phyloP scores from a whole-genome alignment of 257 asterid genomes.

The Nicotiana attenuata region DNA sequence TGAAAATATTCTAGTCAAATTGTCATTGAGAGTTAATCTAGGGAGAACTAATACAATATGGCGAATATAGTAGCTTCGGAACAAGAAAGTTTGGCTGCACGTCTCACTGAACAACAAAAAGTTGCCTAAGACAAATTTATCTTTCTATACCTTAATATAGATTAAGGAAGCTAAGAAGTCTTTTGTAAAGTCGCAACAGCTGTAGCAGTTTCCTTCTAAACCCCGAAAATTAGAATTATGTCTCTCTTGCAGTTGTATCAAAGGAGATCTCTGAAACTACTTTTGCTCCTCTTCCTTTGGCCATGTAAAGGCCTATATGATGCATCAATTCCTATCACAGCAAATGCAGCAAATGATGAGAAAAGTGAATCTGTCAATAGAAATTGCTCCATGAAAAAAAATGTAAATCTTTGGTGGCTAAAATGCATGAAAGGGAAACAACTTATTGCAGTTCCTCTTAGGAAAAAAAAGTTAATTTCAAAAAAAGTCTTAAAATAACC shows the following conservation, averaged over 20 bases:
- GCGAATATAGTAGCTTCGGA: not conserved
- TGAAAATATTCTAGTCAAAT: not conserved
- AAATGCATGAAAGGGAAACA: not conserved
- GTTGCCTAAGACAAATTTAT: not conserved
- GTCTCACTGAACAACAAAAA: not conserved
- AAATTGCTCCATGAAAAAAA: not conserved
- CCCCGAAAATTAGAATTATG: not conserved
- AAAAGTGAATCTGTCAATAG: not conserved
- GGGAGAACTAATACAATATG: not conserved
- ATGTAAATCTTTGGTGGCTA: not conserved
- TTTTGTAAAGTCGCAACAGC: not conserved
- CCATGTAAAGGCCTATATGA: slow-evolving; percentile 78
- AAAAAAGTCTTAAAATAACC: not conserved
- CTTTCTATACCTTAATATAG: not conserved
- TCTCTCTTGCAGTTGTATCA: slow-evolving; percentile 13
- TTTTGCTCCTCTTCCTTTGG: slow-evolving; percentile 88
- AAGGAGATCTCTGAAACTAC: slow-evolving; percentile 58
- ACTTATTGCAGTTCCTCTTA: not conserved
- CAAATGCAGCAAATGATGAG: slow-evolving; percentile 5
- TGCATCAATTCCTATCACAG: slow-evolving; percentile 64
- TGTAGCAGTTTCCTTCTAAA: not conserved
- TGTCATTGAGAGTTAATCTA: not conserved
- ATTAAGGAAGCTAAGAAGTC: not conserved
- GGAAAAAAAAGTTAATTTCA: not conserved
- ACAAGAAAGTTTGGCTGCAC: not conserved